Conservation (phyloP, 75 land plant genomes). For the Chamaecyparis obtusa region DNA sequence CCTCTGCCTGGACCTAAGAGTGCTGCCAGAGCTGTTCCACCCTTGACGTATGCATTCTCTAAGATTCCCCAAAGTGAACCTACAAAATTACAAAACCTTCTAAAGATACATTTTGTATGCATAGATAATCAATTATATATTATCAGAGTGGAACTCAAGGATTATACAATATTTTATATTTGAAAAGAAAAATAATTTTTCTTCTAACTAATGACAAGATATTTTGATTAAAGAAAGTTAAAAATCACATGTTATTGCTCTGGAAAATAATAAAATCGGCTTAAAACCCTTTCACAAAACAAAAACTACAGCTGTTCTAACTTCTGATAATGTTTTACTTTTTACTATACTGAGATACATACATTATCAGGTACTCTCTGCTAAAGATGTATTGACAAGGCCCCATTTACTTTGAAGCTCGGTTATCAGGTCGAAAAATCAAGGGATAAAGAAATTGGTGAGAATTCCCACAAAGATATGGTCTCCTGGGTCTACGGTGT, state of each 20-base stretch:
- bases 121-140: not conserved
- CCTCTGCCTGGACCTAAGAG: slow-evolving; percentile 94
- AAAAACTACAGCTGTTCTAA: not conserved
- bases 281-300: not conserved
- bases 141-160: not conserved
- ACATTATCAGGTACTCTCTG: not conserved
- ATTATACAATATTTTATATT: not conserved
- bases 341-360: not conserved
- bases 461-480: not conserved
- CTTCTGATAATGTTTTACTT: not conserved
- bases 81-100: slow-evolving; percentile 15
- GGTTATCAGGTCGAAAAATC: not conserved
- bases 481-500: not conserved
- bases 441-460: not conserved
- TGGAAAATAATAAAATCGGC: not conserved
- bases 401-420: not conserved
- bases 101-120: not conserved
- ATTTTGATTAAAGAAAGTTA: not conserved
- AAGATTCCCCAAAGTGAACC: slow-evolving; percentile 54
- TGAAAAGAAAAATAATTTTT: not conserved
- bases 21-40: slow-evolving; percentile 65
- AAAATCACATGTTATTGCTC: not conserved
- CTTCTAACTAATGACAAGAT: not conserved
- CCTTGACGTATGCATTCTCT: slow-evolving; percentile 76
- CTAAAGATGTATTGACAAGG: not conserved